Percentiles rank a stretch among this genome's conserved stretches.
These are phyloP conservation scores for Myxozyma melibiosi DNA, from an alignment of 805 yeast species.

Conservation along the genomic window DNA sequence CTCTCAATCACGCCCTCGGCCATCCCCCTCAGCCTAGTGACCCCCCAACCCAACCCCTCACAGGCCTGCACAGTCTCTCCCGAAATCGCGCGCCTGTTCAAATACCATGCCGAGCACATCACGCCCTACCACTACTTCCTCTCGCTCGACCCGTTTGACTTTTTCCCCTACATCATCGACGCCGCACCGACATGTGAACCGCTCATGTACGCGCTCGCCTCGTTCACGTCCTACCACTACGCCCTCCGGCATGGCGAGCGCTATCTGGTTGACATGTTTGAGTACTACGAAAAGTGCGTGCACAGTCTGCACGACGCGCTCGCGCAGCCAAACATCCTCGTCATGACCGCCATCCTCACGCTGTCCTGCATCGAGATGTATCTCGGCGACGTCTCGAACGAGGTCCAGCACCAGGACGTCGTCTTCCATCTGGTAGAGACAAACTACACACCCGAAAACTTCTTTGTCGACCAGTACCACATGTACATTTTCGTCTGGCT, in stretches of 20 bases:
- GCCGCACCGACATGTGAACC: constrained; percentile 8
- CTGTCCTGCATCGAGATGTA: constrained; percentile 25
- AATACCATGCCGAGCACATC: constrained; percentile 18
- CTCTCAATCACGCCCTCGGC: not conserved
- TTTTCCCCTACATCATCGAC: constrained; percentile 13
- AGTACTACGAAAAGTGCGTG: constrained; percentile 24
- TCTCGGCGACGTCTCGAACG: constrained; percentile 31
- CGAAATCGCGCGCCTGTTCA: constrained; percentile 14
- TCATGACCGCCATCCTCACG: constrained; percentile 19
- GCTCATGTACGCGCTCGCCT: constrained; percentile 29
- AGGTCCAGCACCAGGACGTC: constrained; percentile 28
- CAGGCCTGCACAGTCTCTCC: constrained; percentile 1
- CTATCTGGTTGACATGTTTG: constrained; percentile 43
- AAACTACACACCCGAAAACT: constrained; percentile 12
- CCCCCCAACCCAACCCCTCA: not conserved
- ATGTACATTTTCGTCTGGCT: constrained; percentile 24
- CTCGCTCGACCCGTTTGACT: constrained; percentile 20
- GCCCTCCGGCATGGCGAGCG: constrained; percentile 57
- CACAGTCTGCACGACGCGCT: constrained; percentile 13
- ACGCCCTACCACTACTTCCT: constrained; percentile 27
- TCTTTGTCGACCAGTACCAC: constrained; percentile 17
- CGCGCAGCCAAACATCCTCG: constrained; percentile 11
- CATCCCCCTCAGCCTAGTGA: not conserved
- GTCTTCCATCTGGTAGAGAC: constrained; percentile 18
- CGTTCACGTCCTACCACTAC: constrained; percentile 41